These are phyloP conservation scores for Russula foetens DNA, from an alignment of 768 basidiomycete species.

Conservation along the genomic window DNA sequence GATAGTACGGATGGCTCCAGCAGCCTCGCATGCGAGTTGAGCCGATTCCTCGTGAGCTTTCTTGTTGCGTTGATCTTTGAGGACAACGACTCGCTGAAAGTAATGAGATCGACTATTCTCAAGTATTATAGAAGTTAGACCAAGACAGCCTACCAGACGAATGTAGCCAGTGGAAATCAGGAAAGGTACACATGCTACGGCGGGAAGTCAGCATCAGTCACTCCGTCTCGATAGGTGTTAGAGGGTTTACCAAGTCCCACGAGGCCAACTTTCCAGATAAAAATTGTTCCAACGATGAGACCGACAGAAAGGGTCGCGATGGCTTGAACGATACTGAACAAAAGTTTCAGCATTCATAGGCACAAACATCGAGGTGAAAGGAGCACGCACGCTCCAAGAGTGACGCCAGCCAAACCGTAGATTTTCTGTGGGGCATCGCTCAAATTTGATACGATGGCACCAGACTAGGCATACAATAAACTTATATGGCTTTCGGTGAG, in stretches of 20 bases:
- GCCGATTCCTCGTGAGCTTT: constrained; percentile 69
- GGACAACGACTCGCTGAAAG: constrained; percentile 63
- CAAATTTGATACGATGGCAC: too few relatives aligned
- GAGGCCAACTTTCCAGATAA: constrained; percentile 68
- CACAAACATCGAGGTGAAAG: constrained; percentile 25
- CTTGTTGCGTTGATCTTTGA: constrained; percentile 80
- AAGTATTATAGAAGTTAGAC: not conserved
- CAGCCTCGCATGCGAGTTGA: constrained; percentile 86
- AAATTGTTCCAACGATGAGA: constrained; percentile 61
- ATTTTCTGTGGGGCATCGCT: too few relatives aligned
- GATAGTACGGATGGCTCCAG: constrained; percentile 82
- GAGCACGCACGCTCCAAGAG: constrained; percentile 33
- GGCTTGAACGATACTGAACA: constrained; percentile 69
- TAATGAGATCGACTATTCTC: not conserved
- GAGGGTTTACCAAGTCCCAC: constrained; percentile 70
- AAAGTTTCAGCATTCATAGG: not conserved
- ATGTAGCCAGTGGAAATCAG: constrained; percentile 70
- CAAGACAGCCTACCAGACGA: constrained; percentile 47
- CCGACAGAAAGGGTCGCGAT: constrained; percentile 57
- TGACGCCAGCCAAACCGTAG: too few relatives aligned
- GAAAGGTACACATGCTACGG: constrained; percentile 54
- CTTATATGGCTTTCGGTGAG: too few relatives aligned
- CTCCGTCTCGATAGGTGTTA: not conserved
- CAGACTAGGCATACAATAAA: too few relatives aligned
- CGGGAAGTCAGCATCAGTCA: not conserved